Evolutionary conservation across 495 filamentous ascomycete genomes (phyloP).

Genomic region (Sphaerosporella brunnea): DNA sequence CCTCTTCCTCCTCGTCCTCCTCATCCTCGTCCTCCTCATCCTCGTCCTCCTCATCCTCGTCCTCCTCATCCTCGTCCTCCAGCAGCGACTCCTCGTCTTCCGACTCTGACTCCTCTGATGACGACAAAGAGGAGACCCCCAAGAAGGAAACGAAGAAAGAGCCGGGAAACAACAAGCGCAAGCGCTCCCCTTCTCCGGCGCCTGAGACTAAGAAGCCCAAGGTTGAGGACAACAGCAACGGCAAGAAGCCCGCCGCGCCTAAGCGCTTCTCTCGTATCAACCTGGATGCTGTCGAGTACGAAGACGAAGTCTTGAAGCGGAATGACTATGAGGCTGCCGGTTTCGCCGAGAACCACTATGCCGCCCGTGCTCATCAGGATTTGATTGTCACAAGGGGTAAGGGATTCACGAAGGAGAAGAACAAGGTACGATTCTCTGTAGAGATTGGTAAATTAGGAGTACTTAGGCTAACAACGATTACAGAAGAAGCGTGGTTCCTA

Average conservation of each 20-base stretch:
- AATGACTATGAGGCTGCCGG: conserved; percentile 29
- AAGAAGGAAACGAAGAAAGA: conserved; percentile 1
- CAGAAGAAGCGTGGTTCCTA: conserved; percentile 67
- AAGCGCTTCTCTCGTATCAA: conserved; percentile 48
- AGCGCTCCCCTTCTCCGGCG: conserved; percentile 4
- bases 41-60: conserved; percentile 21
- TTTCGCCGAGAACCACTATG: conserved; percentile 58
- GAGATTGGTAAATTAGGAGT: background rate
- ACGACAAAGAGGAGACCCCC: background rate
- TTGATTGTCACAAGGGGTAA: conserved; percentile 83
- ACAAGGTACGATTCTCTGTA: conserved; percentile 49
- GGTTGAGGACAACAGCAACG: background rate
- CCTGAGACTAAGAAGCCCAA: conserved; percentile 10
- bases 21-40: conserved; percentile 32
- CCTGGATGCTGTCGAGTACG: conserved; percentile 41
- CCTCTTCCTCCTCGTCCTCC: background rate
- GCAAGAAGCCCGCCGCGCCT: conserved; percentile 19
- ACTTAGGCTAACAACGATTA: conserved; percentile 11
- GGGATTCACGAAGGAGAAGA: conserved; percentile 99
- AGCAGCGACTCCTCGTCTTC: conserved; percentile 12
- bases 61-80: conserved; percentile 13
- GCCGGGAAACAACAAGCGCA: conserved; percentile 3
- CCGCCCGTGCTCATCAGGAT: conserved; percentile 68
- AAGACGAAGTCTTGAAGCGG: conserved; percentile 25
- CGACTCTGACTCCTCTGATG: conserved; percentile 6